Conservation (phyloP, 257 asterid genomes). For the Buddleja alternifolia region DNA sequence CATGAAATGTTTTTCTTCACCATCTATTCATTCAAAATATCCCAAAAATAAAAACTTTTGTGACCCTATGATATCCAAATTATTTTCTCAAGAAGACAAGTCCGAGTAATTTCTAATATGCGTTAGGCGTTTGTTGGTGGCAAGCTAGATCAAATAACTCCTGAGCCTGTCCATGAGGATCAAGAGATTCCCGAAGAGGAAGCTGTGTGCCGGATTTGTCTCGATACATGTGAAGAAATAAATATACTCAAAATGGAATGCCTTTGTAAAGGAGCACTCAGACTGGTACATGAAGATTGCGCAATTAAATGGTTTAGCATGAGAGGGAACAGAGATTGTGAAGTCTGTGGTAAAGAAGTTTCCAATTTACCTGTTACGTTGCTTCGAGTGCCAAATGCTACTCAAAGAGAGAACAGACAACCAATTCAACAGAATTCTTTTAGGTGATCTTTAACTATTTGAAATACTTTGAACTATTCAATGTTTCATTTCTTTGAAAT, state of each 20-base stretch:
- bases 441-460: constrained; percentile 33
- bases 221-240: constrained; percentile 80
- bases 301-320: constrained; percentile 90
- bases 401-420: constrained; percentile 48
- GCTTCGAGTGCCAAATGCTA: constrained; percentile 57
- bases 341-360: constrained; percentile 86
- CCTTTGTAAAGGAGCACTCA: constrained; percentile 91
- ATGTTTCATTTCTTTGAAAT: neutral
- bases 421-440: constrained; percentile 44
- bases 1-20: too few relatives aligned
- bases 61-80: neutral
- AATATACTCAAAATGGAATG: constrained; percentile 84
- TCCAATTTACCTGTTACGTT: constrained; percentile 79
- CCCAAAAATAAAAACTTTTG: too few relatives aligned
- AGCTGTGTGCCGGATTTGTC: constrained; percentile 91
- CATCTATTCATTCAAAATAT: too few relatives aligned
- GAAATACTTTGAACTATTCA: neutral
- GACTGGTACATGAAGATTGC: constrained; percentile 76
- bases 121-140: constrained; percentile 26
- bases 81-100: neutral
- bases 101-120: constrained; percentile 9
- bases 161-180: constrained; percentile 64
- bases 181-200: constrained; percentile 98
- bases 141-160: constrained; percentile 65
- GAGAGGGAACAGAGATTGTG: constrained; percentile 68